These are phyloP conservation scores for Fibroporia radiculosa DNA, from an alignment of 768 basidiomycete species.

Conservation along the genomic window DNA sequence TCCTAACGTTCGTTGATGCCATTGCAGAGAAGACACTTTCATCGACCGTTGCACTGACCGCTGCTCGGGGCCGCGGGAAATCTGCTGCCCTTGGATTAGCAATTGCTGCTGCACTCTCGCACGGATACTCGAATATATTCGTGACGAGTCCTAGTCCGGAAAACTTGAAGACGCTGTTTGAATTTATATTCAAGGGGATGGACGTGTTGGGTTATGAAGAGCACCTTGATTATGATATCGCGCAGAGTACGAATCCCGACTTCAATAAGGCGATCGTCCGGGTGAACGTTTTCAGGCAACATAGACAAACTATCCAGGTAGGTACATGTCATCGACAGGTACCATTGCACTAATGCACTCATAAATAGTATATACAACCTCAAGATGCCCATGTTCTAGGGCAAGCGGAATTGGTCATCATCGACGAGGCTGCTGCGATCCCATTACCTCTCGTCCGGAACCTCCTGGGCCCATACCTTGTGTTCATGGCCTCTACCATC, in stretches of 20 bases:
- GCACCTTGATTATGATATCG: constrained; percentile 95
- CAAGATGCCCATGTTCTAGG: constrained; percentile 97
- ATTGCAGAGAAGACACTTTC: constrained; percentile 89
- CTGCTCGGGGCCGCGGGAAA: constrained; percentile 92
- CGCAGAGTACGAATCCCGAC: constrained; percentile 90
- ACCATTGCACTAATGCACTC: neutral
- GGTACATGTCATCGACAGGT: constrained; percentile 8
- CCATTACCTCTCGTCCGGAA: constrained; percentile 93
- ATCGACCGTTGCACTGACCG: constrained; percentile 92
- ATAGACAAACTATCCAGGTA: constrained; percentile 96
- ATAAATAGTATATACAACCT: constrained; percentile 88
- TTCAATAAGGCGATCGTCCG: constrained; percentile 93
- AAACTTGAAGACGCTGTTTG: constrained; percentile 96
- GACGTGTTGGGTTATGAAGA: constrained; percentile 95
- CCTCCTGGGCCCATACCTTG: constrained; percentile 92
- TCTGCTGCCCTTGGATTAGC: constrained; percentile 94
- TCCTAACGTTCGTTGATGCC: constrained; percentile 92
- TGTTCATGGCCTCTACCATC: constrained; percentile 99
- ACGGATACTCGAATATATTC: constrained; percentile 96
- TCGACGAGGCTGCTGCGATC: constrained; percentile 98
- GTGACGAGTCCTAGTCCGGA: constrained; percentile 97
- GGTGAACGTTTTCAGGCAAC: constrained; percentile 88
- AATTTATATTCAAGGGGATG: constrained; percentile 95
- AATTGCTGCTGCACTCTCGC: constrained; percentile 84
- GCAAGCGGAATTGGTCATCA: constrained; percentile 94